These are phyloP conservation scores for Chlorella sp. DNA, from an alignment of 139 green algal species.

Conservation along the genomic window DNA sequence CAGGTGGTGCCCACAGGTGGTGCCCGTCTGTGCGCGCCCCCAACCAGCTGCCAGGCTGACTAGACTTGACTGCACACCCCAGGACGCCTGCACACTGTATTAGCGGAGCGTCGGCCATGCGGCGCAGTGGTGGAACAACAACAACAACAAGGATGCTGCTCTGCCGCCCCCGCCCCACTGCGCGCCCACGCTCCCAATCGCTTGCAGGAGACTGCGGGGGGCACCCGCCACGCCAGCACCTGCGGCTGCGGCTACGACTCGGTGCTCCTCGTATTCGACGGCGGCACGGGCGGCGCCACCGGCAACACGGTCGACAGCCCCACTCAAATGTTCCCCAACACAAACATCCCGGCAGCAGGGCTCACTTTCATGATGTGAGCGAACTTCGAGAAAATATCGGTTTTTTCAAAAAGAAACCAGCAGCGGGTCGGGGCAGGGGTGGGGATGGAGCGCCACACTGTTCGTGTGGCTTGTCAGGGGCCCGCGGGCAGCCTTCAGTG, in stretches of 20 bases:
- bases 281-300: background rate
- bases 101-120: too few species aligned
- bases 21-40: background rate
- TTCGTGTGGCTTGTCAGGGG: too few species aligned
- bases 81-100: too few species aligned
- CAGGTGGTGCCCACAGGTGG: background rate
- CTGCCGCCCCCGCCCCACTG: background rate
- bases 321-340: background rate
- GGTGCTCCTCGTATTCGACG: background rate
- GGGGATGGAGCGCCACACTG: too few species aligned
- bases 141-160: too few species aligned
- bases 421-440: too few species aligned
- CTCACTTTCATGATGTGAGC: background rate
- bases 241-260: constrained; percentile 17
- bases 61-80: too few species aligned
- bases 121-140: background rate
- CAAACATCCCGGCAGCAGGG: background rate
- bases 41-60: too few species aligned
- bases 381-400: too few species aligned
- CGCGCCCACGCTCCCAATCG: too few species aligned
- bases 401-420: too few species aligned
- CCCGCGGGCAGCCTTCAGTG: too few species aligned
- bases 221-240: background rate
- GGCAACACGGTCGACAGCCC: background rate
- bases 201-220: background rate